Evolutionary conservation across 768 basidiomycete species (phyloP), one percentile per base, ranked within the genome.

Genomic region (Termitomyces sp.): DNA sequence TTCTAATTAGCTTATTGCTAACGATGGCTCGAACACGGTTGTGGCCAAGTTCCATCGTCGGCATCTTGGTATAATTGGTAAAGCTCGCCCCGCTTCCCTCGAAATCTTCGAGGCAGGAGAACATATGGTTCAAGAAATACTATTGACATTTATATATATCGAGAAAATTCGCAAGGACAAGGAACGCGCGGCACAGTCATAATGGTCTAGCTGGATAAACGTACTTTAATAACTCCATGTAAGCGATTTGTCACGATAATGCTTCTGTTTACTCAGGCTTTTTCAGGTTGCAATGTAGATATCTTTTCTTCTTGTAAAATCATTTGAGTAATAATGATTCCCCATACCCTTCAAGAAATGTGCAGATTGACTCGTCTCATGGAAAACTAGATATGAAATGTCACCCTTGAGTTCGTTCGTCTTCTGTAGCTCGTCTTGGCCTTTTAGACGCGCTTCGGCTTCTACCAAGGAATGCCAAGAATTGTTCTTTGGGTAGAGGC

Each of bases 71-170:
- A 53, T 65, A 22, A 45, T 56, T 19, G 54, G 57, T 34, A 47
- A 62, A 34, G 55, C 51, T 1, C 51, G 38, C 15, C 58, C 60
- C 32, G 57, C 61, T 0, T 53, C 56, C 22, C 59, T 65, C 5
- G 62, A 67, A 50, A 64, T 65, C 17, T 56, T 50, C 7, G 41
- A 51, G 38, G 38, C 22, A 34, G 69, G 67, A 2, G 55, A 62
- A 55, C 58, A 64, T 34, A 67, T 70, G 51, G 35, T 64, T 10
- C 65, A 68, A 46, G 56, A 58, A 28, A 66, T 70, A 22, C 41
- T 70, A 3, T 43, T 69, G 10, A 69, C 70, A 3, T 70, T 70
- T 46, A 55, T 70, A 24, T 70, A 66, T 45, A 47, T 70, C 19
- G 65, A 70, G 46, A 66, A 66, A 54, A 26, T 64, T 14, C 58